These are phyloP conservation scores for Psidium friedrichsthalianum DNA, from an alignment of 345 rosid genomes.

Conservation along the genomic window DNA sequence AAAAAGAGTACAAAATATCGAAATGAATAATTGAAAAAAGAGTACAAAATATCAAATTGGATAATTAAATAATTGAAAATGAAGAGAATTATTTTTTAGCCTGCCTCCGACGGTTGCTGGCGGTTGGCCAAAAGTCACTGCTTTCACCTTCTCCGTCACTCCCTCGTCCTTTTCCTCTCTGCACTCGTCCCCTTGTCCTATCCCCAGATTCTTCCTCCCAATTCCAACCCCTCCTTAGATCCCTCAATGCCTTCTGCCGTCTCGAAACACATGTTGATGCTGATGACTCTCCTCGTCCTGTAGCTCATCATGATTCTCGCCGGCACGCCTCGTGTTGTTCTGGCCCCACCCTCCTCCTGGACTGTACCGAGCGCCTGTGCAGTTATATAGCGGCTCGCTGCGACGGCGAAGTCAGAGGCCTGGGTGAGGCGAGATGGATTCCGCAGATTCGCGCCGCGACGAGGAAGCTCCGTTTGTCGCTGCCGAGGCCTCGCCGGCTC, in stretches of 20 bases:
- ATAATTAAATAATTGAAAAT: neutral
- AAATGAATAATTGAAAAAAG: too few species aligned
- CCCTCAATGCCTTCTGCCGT: neutral
- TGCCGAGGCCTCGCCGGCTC: constrained; percentile 12
- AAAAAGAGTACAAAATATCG: too few species aligned
- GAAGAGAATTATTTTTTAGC: neutral
- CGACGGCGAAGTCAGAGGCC: neutral
- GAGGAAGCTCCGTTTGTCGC: constrained; percentile 56
- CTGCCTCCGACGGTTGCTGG: neutral
- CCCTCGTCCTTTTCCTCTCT: neutral
- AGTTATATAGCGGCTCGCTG: neutral
- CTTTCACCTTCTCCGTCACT: neutral
- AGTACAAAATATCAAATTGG: neutral
- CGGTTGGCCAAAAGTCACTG: neutral
- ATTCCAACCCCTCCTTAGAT: neutral
- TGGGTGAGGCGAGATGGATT: constrained; percentile 19
- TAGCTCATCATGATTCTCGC: constrained; percentile 11
- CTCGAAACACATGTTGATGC: constrained; percentile 18
- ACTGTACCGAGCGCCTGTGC: neutral
- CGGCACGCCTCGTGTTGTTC: constrained; percentile 13
- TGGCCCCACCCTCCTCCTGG: constrained; percentile 25
- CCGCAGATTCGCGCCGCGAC: constrained; percentile 18
- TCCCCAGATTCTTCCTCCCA: neutral
- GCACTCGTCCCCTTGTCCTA: neutral
- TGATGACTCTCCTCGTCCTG: constrained; percentile 10